Base-by-base conservation (phyloP, 1,284 basidiomycete genomes). In the Coriolopsis trogii region DNA sequence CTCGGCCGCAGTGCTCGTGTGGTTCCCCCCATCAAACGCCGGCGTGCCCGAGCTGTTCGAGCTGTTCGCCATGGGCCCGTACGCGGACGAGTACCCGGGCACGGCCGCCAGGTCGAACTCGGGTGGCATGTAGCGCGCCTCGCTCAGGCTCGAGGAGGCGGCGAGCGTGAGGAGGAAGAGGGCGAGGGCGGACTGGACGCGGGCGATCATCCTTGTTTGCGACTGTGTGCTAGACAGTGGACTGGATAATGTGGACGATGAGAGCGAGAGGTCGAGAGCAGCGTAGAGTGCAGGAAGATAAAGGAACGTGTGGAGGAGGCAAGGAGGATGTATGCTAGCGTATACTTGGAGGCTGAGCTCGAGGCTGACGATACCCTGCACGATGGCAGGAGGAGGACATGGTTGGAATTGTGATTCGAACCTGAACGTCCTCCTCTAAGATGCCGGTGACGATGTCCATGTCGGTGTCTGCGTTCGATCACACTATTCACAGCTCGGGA, bases 111-210 rank as follows among this genome's bases (percentile, higher is more conserved):
- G 21, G 34, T 55, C 45, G 41, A 59, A 59, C 30, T 30, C 51
- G 3, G 51, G 53, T 3, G 57, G 53, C 51, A 55, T 55, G 46
- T 59, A 59, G 57, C 51, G 53, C 30, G 43, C 56, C 18, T 39
- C n/a, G n/a, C n/a, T n/a, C n/a, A n/a, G n/a, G n/a, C n/a, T n/a
- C n/a, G n/a, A 9, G 3, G 44, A 25, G 6, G 53, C 33, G 28
- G 41, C 41, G 26, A 54, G 37, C n/a, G 41, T 44, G 38, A 57
- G 39, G 21, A 38, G 5, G 36, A 36, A 26, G 26, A 40, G 39
- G 3, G 39, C 39, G 25, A 47, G 45, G 42, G 42, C 31, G 5
- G 23, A n/a, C n/a, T n/a, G n/a, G n/a, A n/a, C n/a, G n/a, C n/a
- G n/a, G n/a, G n/a, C n/a, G n/a, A n/a, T n/a, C n/a, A n/a, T n/a